Evolutionary conservation across 1,284 basidiomycete genomes (phyloP).

Genomic region (Ustilago loliicola): DNA sequence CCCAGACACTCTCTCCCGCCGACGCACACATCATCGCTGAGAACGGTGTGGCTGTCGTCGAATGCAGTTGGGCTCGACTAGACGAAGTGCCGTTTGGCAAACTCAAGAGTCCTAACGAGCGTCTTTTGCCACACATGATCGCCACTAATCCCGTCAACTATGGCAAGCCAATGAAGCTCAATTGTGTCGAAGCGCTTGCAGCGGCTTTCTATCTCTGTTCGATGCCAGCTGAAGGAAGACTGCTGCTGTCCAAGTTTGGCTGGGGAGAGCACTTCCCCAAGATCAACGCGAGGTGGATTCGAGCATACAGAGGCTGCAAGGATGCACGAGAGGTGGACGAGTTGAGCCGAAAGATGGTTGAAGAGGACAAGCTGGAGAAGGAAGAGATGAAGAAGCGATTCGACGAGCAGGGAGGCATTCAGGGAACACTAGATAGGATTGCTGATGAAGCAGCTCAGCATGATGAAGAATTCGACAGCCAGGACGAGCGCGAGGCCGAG

Average conservation of each 20-base stretch:
- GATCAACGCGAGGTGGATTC: conserved; percentile 58
- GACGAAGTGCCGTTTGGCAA: conserved; percentile 95
- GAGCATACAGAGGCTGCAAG: conserved; percentile 51
- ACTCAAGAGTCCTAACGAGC: conserved; percentile 91
- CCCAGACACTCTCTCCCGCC: conserved; percentile 82
- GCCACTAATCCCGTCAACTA: conserved; percentile 69
- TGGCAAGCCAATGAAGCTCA: conserved; percentile 68
- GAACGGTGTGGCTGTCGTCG: conserved; percentile 90
- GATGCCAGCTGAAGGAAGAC: conserved; percentile 53
- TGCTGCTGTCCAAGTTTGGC: conserved; percentile 63
- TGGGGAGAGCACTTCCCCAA: conserved; percentile 65
- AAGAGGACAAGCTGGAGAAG: conserved; percentile 52
- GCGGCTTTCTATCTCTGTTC: conserved; percentile 63
- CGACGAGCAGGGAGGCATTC: conserved; percentile 47
- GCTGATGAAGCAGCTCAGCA: conserved; percentile 36
- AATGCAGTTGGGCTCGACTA: conserved; percentile 95
- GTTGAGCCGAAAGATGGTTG: conserved; percentile 54
- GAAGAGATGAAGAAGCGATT: conserved; percentile 47
- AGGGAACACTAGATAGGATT: conserved; percentile 48
- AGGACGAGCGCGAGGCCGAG: conserved; percentile 39
- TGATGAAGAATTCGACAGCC: conserved; percentile 18
- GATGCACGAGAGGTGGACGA: conserved; percentile 49
- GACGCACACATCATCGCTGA: conserved; percentile 85
- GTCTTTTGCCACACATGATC: conserved; percentile 74
- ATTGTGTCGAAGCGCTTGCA: conserved; percentile 68